Percentiles rank a stretch among this genome's conserved stretches.
phyloP scores from a whole-genome alignment of 225 moss, liverwort and hornwort species.

The Marchantia polymorpha region DNA sequence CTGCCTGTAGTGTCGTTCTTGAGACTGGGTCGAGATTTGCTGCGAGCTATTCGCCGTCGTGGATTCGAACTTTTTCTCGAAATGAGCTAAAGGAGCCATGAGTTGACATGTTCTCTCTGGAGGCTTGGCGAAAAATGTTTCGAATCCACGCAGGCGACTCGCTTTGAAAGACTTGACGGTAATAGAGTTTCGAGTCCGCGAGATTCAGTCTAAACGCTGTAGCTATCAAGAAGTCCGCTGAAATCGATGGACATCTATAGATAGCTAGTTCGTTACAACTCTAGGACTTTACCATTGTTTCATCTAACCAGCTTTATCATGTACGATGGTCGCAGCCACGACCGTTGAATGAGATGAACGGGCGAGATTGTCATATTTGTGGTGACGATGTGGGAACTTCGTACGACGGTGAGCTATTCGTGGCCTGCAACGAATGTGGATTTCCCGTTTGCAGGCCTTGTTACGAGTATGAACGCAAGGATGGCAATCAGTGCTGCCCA shows the following conservation, averaged over 20 bases:
- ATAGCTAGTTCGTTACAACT: not conserved
- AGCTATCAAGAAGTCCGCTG: not conserved
- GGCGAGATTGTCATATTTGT: slow-evolving; percentile 77
- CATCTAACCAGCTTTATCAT: not conserved
- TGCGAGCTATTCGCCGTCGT: not conserved
- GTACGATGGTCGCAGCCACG: slow-evolving; percentile 36
- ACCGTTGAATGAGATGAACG: slow-evolving; percentile 62
- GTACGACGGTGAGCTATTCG: slow-evolving; percentile 70
- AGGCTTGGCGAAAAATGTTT: not conserved
- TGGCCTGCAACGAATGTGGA: slow-evolving; percentile 78
- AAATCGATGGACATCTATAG: not conserved
- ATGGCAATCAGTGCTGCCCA: slow-evolving; percentile 82
- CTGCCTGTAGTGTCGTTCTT: not conserved
- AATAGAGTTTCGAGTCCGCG: not conserved
- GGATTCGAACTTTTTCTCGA: not conserved
- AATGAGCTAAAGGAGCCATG: not conserved
- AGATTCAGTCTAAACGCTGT: not conserved
- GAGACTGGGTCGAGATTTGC: not conserved
- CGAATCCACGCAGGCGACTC: not conserved
- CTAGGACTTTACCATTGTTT: not conserved
- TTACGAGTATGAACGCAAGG: slow-evolving; percentile 88
- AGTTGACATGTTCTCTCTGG: not conserved
- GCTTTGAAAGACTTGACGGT: not conserved
- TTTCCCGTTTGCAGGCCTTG: slow-evolving; percentile 91
- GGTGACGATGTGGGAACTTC: slow-evolving; percentile 73